Conservation (phyloP, 139 green algal species). For the Eudorina sp. region DNA sequence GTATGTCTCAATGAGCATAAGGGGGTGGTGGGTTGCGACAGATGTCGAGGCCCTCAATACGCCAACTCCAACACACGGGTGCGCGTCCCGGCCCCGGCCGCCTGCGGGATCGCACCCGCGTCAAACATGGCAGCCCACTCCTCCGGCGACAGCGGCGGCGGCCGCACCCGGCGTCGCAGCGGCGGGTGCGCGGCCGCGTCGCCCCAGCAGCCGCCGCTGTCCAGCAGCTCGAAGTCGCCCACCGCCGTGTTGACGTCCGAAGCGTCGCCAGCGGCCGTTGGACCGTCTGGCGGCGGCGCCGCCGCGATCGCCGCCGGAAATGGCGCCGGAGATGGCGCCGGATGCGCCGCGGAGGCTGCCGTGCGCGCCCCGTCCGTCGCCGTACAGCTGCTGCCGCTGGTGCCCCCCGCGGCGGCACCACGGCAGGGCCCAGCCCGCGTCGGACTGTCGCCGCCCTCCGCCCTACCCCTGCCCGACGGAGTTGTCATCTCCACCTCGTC, state of each 20-base stretch:
- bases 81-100: too few relatives aligned
- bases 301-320: neutral
- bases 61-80: too few relatives aligned
- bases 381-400: neutral
- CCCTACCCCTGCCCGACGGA: too few relatives aligned
- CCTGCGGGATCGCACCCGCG: slow-evolving; percentile 48
- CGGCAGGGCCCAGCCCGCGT: too few relatives aligned
- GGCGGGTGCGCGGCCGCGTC: slow-evolving; percentile 8
- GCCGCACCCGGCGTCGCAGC: neutral
- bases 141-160: slow-evolving; percentile 52
- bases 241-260: slow-evolving; percentile 64
- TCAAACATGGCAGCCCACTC: slow-evolving; percentile 57
- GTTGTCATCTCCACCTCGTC: neutral
- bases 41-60: too few relatives aligned
- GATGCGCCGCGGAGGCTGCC: neutral
- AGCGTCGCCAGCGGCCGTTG: neutral
- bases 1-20: too few relatives aligned
- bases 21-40: too few relatives aligned
- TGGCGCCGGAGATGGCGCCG: neutral
- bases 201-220: slow-evolving; percentile 48
- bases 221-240: slow-evolving; percentile 81
- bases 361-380: neutral
- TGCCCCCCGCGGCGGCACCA: too few relatives aligned
- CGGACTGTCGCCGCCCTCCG: too few relatives aligned
- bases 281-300: slow-evolving; percentile 2